Evolutionary conservation across 1,284 basidiomycete genomes (phyloP).

Genomic region (Pseudozyma sp.): DNA sequence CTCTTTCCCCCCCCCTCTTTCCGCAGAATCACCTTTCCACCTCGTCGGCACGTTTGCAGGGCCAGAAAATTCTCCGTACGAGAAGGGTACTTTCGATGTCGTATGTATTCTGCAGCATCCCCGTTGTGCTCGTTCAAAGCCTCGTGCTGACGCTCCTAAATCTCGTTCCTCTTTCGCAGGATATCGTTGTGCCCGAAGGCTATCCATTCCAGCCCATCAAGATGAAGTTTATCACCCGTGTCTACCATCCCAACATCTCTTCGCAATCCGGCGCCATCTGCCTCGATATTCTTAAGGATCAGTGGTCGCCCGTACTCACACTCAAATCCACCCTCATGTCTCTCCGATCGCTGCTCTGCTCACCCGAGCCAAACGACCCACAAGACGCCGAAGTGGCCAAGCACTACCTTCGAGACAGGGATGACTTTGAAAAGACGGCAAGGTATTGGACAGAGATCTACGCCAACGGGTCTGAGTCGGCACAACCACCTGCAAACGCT

Average conservation of each 20-base stretch:
- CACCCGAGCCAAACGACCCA: constrained; percentile 94
- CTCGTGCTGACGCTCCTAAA: not conserved
- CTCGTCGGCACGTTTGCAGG: constrained; percentile 53
- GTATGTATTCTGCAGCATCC: constrained; percentile 72
- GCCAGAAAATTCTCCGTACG: constrained; percentile 83
- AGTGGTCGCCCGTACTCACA: constrained; percentile 73
- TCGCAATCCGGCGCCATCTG: constrained; percentile 93
- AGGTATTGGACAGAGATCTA: constrained; percentile 78
- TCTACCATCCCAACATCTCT: constrained; percentile 97
- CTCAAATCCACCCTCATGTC: constrained; percentile 97
- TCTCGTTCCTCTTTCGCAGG: constrained; percentile 72
- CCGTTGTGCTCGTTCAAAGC: too few species aligned
- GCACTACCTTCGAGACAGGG: constrained; percentile 88
- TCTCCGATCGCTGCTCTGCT: constrained; percentile 92
- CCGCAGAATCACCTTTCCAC: constrained; percentile 49
- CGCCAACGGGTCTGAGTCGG: constrained; percentile 55
- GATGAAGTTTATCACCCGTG: constrained; percentile 79
- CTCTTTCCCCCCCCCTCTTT: not conserved
- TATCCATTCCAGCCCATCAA: constrained; percentile 98
- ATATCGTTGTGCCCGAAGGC: constrained; percentile 89
- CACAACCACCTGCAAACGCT: constrained; percentile 36
- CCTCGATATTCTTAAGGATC: constrained; percentile 78
- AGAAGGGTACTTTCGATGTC: constrained; percentile 91
- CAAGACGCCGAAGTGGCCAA: constrained; percentile 95
- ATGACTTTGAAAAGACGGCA: constrained; percentile 90